Percentiles rank a stretch among this genome's conserved stretches.
Evolutionary conservation across 2,329 filamentous ascomycete species (phyloP).

Genomic region (Fusarium hostae): DNA sequence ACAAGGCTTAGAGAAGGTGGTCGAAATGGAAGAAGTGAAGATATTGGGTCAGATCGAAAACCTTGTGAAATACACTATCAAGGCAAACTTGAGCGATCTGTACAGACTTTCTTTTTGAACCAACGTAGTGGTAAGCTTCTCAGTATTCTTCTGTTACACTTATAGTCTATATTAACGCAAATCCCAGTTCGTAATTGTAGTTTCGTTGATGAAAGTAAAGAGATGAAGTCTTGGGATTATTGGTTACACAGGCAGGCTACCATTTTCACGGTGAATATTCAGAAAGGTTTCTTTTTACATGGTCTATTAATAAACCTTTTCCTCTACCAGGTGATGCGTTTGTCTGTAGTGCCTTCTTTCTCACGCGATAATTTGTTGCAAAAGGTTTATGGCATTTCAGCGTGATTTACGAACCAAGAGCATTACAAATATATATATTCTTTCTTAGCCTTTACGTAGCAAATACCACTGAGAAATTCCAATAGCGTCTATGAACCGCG

Average conservation of each 20-base stretch:
- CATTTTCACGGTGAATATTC: not conserved
- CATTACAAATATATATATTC: not conserved
- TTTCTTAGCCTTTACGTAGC: not conserved
- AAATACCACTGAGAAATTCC: too few relatives aligned
- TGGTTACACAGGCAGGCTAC: not conserved
- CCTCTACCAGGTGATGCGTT: rapidly evolving
- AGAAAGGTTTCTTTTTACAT: not conserved
- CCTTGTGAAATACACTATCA: not conserved
- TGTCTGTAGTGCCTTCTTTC: not conserved
- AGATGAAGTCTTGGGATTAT: not conserved
- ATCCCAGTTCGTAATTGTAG: too few relatives aligned
- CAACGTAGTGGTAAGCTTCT: too few relatives aligned
- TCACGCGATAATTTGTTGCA: not conserved
- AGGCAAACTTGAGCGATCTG: too few relatives aligned
- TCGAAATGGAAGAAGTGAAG: not conserved
- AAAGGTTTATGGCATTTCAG: not conserved
- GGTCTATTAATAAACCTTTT: not conserved
- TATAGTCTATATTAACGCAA: rapidly evolving
- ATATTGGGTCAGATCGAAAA: not conserved
- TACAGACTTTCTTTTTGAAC: too few relatives aligned
- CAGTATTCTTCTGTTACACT: not conserved
- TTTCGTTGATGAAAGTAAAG: not conserved
- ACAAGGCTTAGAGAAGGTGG: too few relatives aligned
- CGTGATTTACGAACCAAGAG: not conserved
- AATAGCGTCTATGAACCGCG: not conserved